These are phyloP conservation scores for Musa beccarii DNA, from an alignment of 176 grass and related monocot genomes.

Conservation along the genomic window DNA sequence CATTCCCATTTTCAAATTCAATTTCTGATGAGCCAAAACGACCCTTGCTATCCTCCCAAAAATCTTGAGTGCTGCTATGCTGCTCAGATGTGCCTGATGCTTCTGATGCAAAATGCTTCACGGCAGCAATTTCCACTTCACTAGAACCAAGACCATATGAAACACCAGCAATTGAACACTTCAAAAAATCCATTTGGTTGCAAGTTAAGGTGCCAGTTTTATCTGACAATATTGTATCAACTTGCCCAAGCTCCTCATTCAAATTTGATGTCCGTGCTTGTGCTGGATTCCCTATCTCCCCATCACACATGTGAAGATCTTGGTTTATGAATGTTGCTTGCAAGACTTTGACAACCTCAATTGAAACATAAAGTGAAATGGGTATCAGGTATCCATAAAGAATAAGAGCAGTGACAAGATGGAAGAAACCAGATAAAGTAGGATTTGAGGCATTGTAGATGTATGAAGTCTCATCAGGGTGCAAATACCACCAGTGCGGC, in stretches of 20 bases:
- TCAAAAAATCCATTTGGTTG: slow-evolving; percentile 99
- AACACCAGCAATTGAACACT: slow-evolving; percentile 77
- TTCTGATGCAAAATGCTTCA: slow-evolving; percentile 70
- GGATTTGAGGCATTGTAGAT: slow-evolving; percentile 53
- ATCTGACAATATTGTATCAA: slow-evolving; percentile 84
- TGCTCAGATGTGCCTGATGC: slow-evolving; percentile 23
- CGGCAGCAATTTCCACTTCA: slow-evolving; percentile 89
- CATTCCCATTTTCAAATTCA: slow-evolving; percentile 47
- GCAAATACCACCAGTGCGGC: slow-evolving; percentile 78
- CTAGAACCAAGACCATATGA: slow-evolving; percentile 70
- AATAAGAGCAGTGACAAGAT: slow-evolving; percentile 96
- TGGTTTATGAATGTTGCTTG: slow-evolving; percentile 95
- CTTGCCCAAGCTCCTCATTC: slow-evolving; percentile 98
- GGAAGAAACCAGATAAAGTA: slow-evolving; percentile 71
- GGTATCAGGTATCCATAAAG: slow-evolving; percentile 95
- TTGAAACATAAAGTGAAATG: slow-evolving; percentile 86
- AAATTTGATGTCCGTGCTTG: slow-evolving; percentile 90
- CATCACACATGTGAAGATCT: slow-evolving; percentile 92
- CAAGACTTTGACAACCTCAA: slow-evolving; percentile 88
- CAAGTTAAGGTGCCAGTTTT: slow-evolving; percentile 97
- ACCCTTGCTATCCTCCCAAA: slow-evolving; percentile 46
- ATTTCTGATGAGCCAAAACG: slow-evolving; percentile 29
- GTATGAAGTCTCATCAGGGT: slow-evolving; percentile 41
- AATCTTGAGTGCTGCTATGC: slow-evolving; percentile 34
- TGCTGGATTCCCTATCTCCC: slow-evolving; percentile 69